Conservation (phyloP, 495 filamentous ascomycete genomes). For the Penicillium paxilli region DNA sequence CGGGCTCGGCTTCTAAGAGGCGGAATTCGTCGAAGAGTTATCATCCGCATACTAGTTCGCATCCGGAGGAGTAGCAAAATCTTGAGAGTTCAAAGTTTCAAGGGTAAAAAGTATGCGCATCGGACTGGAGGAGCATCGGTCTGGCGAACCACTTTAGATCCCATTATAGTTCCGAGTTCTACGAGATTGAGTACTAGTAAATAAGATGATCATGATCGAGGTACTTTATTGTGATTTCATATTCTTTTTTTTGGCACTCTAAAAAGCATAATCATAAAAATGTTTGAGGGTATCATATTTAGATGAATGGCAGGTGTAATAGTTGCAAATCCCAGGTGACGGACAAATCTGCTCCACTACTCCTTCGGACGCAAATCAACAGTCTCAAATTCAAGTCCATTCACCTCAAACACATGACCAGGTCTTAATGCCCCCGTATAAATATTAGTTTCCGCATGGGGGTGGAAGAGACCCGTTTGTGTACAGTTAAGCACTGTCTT, state of each 20-base stretch:
- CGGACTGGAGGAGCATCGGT: not conserved
- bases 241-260: not conserved
- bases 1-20: slow-evolving; percentile 20
- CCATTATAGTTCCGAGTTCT: too few species aligned
- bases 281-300: slow-evolving; percentile 22
- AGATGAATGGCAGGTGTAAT: slow-evolving; percentile 9
- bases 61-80: not conserved
- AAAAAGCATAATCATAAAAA: not conserved
- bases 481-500: slow-evolving; percentile 74
- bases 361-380: slow-evolving; percentile 69
- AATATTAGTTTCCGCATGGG: slow-evolving; percentile 66
- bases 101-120: not conserved
- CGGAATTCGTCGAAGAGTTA: slow-evolving; percentile 3
- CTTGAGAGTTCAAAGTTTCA: not conserved
- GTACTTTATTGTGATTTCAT: not conserved
- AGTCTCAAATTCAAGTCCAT: slow-evolving; percentile 71
- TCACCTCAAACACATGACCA: slow-evolving; percentile 83
- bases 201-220: too few species aligned
- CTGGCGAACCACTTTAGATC: too few species aligned
- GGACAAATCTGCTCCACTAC: slow-evolving; percentile 8
- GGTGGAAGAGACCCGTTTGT: slow-evolving; percentile 80
- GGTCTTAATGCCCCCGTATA: slow-evolving; percentile 82
- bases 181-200: too few species aligned
- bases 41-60: slow-evolving; percentile 3
- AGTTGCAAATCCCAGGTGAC: too few species aligned